Base-by-base conservation (phyloP, 2,329 filamentous ascomycete genomes). In the Trichophyton schoenleinii region DNA sequence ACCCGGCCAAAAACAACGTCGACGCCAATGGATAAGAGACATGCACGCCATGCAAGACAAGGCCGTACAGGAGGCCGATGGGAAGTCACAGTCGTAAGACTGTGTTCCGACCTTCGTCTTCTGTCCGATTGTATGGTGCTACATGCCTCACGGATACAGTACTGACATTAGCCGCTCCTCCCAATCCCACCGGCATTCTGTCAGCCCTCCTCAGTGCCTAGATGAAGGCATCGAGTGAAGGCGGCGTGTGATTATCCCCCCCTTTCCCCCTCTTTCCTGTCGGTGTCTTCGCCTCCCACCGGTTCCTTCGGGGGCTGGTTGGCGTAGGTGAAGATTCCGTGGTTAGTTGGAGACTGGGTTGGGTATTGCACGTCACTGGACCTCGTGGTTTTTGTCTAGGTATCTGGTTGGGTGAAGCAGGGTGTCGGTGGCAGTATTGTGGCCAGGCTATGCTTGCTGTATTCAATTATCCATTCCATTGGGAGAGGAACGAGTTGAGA, bases 1-100 rank as follows among this genome's bases (percentile, higher is more conserved):
- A 36, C 49, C 49, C n/a, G 49, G 49, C 13, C 49, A 55, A 36
- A 55, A 55, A n/a, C 49, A 55, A 28, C 49, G 49, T 55, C 49
- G 49, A 36, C 49, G 49, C 49, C 5, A 28, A 36, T 55, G 49
- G 49, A 18, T 28, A 55, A 55, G 28, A 55, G 28, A 36, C 11
- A 55, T 53, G 48, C 2, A 28, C 22, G 48, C 48, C 48, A 28
- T 31, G 22, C 48, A 55, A 18, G 28, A n/a, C 7, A 55, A 34
- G 9, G 49, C 28, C 28, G 8, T 55, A 34, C 49, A 36, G 49
- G 49, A 55, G 18, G 2, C 49, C 13, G 49, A 55, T 1, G 49
- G 49, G 49, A 55, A 34, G 28, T 34, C 31, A 36, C 49, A 55
- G 28, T 55, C 49, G 49, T 36, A 36, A 55, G 49, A 9, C 18